Evolutionary conservation across 1,139 yeast genomes (phyloP), one percentile per base, ranked within the genome.

Genomic region (Kodamaea derodonti): DNA sequence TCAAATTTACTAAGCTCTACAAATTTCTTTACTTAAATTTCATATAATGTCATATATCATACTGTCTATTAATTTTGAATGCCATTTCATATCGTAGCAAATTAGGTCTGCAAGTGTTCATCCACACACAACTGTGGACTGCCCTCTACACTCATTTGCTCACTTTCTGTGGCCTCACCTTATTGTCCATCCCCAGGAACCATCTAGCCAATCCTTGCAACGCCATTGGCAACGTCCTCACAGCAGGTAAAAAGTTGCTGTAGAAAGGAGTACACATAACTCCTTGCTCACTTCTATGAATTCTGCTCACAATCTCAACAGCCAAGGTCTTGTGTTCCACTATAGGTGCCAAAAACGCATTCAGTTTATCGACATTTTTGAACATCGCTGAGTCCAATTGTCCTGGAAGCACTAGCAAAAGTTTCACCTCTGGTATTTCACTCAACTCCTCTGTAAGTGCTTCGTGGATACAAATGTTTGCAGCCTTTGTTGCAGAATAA

Each of bases 401-500:
- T 0, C 94, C 94, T 0, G 90, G 82, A 1, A 74, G 49, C 1
- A 80, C 79, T 11, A 81, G 54, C 13, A 80, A 58, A 11, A 74
- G 54, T 13, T 77, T 50, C 3, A 75, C 56, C 23, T 60, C 41
- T 1, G 50, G 48, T 9, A 45, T 43, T 1, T 45, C 42, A 0
- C 46, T 40, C 12, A 69, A 38, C 47, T 84, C 94, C 38, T 68
- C 71, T 1, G 71, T 52, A 30, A 80, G 49, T 0, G 84, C 71
- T 41, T 82, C 86, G 43, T 80, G 82, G 3, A 78, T 50, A 43
- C 79, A 77, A 5, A 73, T 65, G 14, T 74, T 45, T 0, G 86
- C 78, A 1, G 86, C 79, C 50, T 84, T 84, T 10, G 86, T 65
- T 0, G 84, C 80, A 0, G 86, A 71, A 51, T 82, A 84, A 2